Evolutionary conservation across 345 rosid species (phyloP).

Genomic region (Citropsis articulata): DNA sequence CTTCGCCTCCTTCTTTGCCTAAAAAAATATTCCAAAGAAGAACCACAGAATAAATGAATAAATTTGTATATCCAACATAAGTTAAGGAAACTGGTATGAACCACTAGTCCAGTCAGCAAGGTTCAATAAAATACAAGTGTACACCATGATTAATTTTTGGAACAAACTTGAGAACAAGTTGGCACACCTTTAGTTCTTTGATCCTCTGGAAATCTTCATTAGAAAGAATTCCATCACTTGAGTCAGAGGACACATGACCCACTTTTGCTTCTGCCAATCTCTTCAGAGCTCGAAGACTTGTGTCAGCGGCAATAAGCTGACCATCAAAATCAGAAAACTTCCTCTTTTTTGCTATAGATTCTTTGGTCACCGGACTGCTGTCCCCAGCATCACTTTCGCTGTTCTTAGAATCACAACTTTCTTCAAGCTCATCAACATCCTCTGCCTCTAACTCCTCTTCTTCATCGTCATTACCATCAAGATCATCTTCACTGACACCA

Average conservation of each 20-base stretch:
- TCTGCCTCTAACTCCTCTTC: conserved; percentile 26
- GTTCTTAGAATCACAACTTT: conserved; percentile 13
- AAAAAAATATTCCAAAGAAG: conserved; percentile 1
- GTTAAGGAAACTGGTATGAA: not conserved
- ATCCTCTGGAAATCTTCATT: conserved; percentile 87
- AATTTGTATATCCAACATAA: not conserved
- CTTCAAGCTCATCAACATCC: conserved; percentile 35
- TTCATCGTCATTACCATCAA: conserved; percentile 24
- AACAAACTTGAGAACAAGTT: not conserved
- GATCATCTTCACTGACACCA: conserved; percentile 32
- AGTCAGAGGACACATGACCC: conserved; percentile 30
- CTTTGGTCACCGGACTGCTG: conserved; percentile 23
- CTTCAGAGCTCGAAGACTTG: conserved; percentile 89
- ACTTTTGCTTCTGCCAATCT: conserved; percentile 62
- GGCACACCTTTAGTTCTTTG: conserved; percentile 72
- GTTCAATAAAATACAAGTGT: not conserved
- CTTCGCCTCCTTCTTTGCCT: conserved; percentile 79
- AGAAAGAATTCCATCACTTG: conserved; percentile 75
- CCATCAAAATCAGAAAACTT: conserved; percentile 69
- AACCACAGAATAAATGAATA: not conserved
- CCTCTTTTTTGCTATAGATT: conserved; percentile 53
- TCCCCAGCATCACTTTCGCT: conserved; percentile 17
- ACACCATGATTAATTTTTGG: not conserved
- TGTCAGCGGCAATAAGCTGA: conserved; percentile 61
- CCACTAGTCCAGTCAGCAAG: not conserved